Conservation (phyloP, 257 asterid genomes). For the Fraxinus anomala region DNA sequence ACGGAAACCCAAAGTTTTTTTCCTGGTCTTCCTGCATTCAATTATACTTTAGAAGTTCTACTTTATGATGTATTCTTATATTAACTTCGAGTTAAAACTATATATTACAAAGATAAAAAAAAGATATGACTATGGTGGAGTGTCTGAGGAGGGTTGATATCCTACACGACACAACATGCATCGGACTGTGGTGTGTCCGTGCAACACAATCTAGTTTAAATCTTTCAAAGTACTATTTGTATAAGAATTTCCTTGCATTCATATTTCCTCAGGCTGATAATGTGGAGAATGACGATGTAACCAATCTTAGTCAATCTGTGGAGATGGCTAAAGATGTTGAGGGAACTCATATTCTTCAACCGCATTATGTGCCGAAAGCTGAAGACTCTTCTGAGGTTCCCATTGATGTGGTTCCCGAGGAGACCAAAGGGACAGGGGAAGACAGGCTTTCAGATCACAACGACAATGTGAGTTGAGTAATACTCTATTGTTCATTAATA, state of each 20-base stretch:
- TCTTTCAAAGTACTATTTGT: not conserved
- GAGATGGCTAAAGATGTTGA: not conserved
- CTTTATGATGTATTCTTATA: not conserved
- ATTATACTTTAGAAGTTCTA: not conserved
- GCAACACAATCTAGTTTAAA: not conserved
- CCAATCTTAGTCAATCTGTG: not conserved
- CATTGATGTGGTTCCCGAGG: not conserved
- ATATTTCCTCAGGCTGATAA: slow-evolving; percentile 3
- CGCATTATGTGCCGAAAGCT: not conserved
- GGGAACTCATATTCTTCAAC: not conserved
- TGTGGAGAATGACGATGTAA: not conserved
- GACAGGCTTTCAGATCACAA: not conserved
- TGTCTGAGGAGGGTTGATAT: no score
- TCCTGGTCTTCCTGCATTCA: not conserved
- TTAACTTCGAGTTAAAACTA: not conserved
- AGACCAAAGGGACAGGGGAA: not conserved
- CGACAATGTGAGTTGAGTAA: not conserved
- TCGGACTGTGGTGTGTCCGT: no score
- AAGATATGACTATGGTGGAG: no score
- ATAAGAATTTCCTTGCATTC: not conserved
- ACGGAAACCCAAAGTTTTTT: not conserved
- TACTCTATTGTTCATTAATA: not conserved
- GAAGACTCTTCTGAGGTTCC: not conserved
- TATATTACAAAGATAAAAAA: no score
- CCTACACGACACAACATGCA: no score